Base-by-base conservation (phyloP, 805 yeast species). In the Barnettozyma botsteinii region DNA sequence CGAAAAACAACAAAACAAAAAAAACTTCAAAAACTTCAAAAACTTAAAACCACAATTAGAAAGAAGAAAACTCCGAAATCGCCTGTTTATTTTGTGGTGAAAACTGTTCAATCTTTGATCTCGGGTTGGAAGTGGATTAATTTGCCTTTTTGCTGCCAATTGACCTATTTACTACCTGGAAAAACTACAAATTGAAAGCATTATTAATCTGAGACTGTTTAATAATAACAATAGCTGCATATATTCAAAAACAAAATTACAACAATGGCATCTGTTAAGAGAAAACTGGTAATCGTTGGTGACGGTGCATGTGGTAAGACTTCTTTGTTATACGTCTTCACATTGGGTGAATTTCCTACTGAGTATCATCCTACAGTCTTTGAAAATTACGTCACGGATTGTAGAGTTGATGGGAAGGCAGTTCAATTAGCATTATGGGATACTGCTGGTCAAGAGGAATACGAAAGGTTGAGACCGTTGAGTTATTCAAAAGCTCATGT, bases 221-320 rank as follows among this genome's bases (percentile, higher is more conserved):
- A 21, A 6, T 9, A 7, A 21, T 7, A 7, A 21, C 23, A 21
- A 21, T 9, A 21, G 23, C 9, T 21, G 9, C 6, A 14, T 10
- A 2, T 14, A 14, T 14, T 26, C 33, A 31, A 19, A 9, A 18
- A 12, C 11, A 31, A 24, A n/a, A 17, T 5, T 15, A 21, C 18
- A 14, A 24, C n/a, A 33, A 43, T 43, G 48, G 33, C 51, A 2
- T 48, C 51, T 4, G 64, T 76, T 31, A 77, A 74, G 49, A 70
- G 95, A 52, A 88, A 88, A 57, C 66, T 88, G 19, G 96, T 88
- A 30, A 88, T 88, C 33, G 93, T 88, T 10, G 96, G 96, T 19
- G 96, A 88, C 62, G 96, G 96, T 39, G 95, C 95, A 1, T 86
- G 96, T 61, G 96, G 96, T 10, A 88, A 88, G 62, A 88, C 96